Conservation (phyloP, 2,329 filamentous ascomycete genomes). For the Cercospora beticola region DNA sequence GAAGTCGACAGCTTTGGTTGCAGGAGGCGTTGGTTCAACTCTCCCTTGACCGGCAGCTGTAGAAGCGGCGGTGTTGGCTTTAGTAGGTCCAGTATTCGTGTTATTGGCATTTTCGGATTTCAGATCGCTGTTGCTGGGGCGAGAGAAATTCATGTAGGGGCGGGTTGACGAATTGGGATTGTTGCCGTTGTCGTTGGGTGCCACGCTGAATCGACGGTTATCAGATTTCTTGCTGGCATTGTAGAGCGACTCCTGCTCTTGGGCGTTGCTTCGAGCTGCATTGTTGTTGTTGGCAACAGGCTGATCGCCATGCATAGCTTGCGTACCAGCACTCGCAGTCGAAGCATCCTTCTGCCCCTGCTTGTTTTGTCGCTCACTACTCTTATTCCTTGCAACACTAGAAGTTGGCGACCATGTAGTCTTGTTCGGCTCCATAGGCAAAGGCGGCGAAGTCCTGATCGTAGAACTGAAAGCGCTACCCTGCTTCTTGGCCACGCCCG, state of each 20-base stretch:
- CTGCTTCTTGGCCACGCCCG: conserved; percentile 7
- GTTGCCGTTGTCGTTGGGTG: neutral
- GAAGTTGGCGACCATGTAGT: conserved; percentile 9
- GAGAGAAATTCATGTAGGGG: neutral
- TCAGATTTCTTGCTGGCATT: neutral
- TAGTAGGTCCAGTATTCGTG: neutral
- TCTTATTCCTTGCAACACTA: neutral
- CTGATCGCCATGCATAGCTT: neutral
- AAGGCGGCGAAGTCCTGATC: neutral
- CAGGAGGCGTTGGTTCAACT: neutral
- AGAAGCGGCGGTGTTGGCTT: neutral
- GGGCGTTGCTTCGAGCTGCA: neutral
- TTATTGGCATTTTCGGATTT: neutral
- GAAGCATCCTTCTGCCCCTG: neutral
- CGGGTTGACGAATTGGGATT: neutral
- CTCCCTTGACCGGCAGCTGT: neutral
- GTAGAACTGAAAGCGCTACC: conserved; percentile 2
- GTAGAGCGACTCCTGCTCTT: neutral
- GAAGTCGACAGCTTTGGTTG: neutral
- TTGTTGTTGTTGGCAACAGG: neutral
- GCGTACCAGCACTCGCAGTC: neutral
- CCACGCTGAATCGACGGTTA: neutral
- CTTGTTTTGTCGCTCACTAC: neutral
- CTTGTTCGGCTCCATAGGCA: conserved; percentile 11
- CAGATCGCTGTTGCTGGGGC: neutral